A percentile compares a stretch with the other conserved stretches of the same genome.
phyloP scores from a whole-genome alignment of 2,329 filamentous ascomycete species.

The Colletotrichum theobromicola region DNA sequence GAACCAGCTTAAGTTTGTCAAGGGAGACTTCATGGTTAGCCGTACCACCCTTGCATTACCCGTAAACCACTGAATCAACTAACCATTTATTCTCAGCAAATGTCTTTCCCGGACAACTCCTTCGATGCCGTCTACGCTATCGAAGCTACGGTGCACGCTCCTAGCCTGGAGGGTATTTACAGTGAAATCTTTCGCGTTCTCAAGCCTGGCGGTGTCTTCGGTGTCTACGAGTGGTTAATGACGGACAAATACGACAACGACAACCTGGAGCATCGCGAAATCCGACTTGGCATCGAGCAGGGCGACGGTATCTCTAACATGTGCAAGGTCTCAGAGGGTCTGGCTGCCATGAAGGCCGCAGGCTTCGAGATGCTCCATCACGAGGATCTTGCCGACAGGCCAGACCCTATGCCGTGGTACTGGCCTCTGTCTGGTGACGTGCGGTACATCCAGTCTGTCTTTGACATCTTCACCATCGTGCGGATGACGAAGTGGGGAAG shows the following conservation, averaged over 20 bases:
- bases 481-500: constrained; percentile 90
- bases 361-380: constrained; percentile 67
- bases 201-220: constrained; percentile 93
- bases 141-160: constrained; percentile 91
- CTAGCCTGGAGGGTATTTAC: constrained; percentile 86
- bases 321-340: constrained; percentile 80
- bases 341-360: constrained; percentile 80
- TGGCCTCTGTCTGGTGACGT: constrained; percentile 88
- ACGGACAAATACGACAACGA: constrained; percentile 90
- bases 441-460: constrained; percentile 79
- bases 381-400: constrained; percentile 68
- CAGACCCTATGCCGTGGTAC: constrained; percentile 87
- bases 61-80: not conserved
- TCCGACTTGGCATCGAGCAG: constrained; percentile 89
- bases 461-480: constrained; percentile 82
- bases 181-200: constrained; percentile 88
- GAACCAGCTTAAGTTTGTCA: constrained; percentile 79
- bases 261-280: constrained; percentile 81
- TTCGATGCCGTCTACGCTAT: constrained; percentile 96
- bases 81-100: constrained; percentile 62
- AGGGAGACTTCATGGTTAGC: constrained; percentile 88
- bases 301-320: constrained; percentile 96
- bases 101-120: constrained; percentile 85
- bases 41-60: not conserved
- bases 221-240: constrained; percentile 98